A percentile compares a stretch with the other conserved stretches of the same genome.
Conservation (phyloP, 1,139 yeast genomes). For the Kodamaea ohmeri region DNA sequence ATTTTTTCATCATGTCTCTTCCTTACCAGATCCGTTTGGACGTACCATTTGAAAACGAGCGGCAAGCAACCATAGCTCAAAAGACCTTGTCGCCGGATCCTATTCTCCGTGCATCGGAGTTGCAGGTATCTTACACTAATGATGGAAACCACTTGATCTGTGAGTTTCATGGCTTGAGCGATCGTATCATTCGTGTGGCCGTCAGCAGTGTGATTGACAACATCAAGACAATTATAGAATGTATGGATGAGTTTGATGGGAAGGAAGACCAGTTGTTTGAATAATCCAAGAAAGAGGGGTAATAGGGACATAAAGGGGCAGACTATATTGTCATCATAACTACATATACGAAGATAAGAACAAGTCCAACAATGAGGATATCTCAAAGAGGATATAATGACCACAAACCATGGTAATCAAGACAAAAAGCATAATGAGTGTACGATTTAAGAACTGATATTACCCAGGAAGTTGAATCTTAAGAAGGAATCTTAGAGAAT, state of each 20-base stretch:
- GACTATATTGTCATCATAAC: neutral
- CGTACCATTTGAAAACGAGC: conserved; percentile 59
- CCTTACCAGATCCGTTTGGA: conserved; percentile 26
- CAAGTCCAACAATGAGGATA: too few species aligned
- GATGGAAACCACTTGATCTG: conserved; percentile 34
- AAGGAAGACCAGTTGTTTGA: conserved; percentile 19
- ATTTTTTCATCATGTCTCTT: conserved; percentile 7
- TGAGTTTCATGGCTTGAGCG: conserved; percentile 54
- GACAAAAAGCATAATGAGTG: too few species aligned
- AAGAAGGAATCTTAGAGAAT: too few species aligned
- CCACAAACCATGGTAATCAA: too few species aligned
- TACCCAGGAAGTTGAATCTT: too few species aligned
- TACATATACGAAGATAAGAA: too few species aligned
- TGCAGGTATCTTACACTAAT: conserved; percentile 42
- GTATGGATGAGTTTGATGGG: conserved; percentile 61
- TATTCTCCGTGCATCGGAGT: conserved; percentile 61
- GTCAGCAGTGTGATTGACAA: conserved; percentile 66
- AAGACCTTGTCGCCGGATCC: conserved; percentile 74
- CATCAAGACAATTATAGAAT: conserved; percentile 62
- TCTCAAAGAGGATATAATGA: too few species aligned
- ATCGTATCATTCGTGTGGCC: conserved; percentile 66
- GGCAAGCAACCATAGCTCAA: conserved; percentile 64
- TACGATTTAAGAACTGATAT: too few species aligned
- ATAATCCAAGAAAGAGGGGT: neutral
- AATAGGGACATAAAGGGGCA: neutral